Conservation (phyloP, 2,329 filamentous ascomycete genomes). For the Arthrobotrys entomopaga region DNA sequence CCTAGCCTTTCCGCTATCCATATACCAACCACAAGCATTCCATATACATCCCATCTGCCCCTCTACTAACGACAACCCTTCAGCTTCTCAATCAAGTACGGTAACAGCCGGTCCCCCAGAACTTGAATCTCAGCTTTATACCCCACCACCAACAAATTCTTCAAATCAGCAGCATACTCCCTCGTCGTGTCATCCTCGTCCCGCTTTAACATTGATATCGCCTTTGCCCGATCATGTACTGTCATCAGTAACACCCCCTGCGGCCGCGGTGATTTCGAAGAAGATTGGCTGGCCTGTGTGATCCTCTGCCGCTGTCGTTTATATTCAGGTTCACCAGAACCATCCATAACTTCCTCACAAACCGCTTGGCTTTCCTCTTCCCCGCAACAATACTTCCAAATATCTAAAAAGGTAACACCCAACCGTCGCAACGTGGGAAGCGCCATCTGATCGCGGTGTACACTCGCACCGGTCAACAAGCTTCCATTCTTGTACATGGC, state of each 20-base stretch:
- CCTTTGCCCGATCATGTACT: conserved; percentile 43
- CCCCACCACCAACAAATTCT: conserved; percentile 40
- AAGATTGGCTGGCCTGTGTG: too few relatives aligned
- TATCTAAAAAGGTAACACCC: conserved; percentile 49
- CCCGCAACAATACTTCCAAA: conserved; percentile 33
- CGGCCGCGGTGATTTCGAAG: conserved; percentile 7
- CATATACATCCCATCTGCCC: too few relatives aligned
- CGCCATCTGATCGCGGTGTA: conserved; percentile 33
- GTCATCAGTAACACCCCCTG: conserved; percentile 45
- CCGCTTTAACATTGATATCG: conserved; percentile 44
- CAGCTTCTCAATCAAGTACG: conserved; percentile 53
- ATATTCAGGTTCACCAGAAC: conserved; percentile 10
- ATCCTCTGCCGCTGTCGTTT: conserved; percentile 12
- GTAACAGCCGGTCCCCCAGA: conserved; percentile 39
- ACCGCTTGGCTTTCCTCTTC: not conserved
- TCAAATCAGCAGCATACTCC: conserved; percentile 36
- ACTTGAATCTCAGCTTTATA: conserved; percentile 55
- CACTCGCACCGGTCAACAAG: conserved; percentile 67
- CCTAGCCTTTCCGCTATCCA: too few relatives aligned
- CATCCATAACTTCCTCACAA: conserved; percentile 4
- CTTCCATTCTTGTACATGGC: conserved; percentile 79
- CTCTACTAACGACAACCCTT: not conserved
- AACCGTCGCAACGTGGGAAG: conserved; percentile 35
- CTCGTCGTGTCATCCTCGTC: not conserved
- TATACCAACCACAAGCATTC: too few relatives aligned